phyloP scores from a whole-genome alignment of 768 basidiomycete species.

The Leccinum subgranulosum region DNA sequence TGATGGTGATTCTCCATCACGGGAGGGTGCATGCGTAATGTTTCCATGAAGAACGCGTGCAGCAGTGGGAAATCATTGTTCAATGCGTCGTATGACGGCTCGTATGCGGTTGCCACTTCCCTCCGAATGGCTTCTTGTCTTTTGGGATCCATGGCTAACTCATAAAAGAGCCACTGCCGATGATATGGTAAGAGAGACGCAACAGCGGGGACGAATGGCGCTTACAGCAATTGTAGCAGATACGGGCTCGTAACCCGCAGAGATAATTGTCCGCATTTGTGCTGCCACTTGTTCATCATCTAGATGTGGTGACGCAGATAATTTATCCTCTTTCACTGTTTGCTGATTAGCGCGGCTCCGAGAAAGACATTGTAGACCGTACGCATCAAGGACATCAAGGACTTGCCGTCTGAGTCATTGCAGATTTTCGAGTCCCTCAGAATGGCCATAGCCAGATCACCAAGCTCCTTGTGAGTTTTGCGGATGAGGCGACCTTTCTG shows the following conservation, averaged over 20 bases:
- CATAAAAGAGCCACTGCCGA: slow-evolving; percentile 62
- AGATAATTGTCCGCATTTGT: slow-evolving; percentile 62
- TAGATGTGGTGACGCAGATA: slow-evolving; percentile 36
- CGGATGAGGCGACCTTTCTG: slow-evolving; percentile 59
- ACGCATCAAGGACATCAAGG: slow-evolving; percentile 56
- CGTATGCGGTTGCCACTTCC: slow-evolving; percentile 43
- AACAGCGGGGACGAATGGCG: not conserved
- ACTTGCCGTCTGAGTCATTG: slow-evolving; percentile 43
- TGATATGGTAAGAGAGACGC: slow-evolving; percentile 4
- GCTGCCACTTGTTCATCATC: slow-evolving; percentile 51
- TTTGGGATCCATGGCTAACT: slow-evolving; percentile 49
- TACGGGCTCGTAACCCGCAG: slow-evolving; percentile 48
- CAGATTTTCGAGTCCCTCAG: slow-evolving; percentile 51
- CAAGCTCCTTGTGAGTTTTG: slow-evolving; percentile 51
- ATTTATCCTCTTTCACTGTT: slow-evolving; percentile 43
- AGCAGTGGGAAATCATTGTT: slow-evolving; percentile 50
- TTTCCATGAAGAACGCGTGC: slow-evolving; percentile 60
- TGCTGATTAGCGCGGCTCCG: slow-evolving; percentile 1
- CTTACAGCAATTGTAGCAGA: slow-evolving; percentile 36
- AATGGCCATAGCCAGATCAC: slow-evolving; percentile 48
- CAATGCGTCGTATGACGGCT: slow-evolving; percentile 52
- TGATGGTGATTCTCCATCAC: slow-evolving; percentile 67
- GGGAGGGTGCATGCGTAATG: slow-evolving; percentile 58
- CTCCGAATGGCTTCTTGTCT: slow-evolving; percentile 57
- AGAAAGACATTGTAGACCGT: slow-evolving; percentile 7